A percentile compares a stretch with the other conserved stretches of the same genome.
Evolutionary conservation across 2,329 filamentous ascomycete genomes (phyloP).

Genomic region (Graphilbum ipis-grandicollis): DNA sequence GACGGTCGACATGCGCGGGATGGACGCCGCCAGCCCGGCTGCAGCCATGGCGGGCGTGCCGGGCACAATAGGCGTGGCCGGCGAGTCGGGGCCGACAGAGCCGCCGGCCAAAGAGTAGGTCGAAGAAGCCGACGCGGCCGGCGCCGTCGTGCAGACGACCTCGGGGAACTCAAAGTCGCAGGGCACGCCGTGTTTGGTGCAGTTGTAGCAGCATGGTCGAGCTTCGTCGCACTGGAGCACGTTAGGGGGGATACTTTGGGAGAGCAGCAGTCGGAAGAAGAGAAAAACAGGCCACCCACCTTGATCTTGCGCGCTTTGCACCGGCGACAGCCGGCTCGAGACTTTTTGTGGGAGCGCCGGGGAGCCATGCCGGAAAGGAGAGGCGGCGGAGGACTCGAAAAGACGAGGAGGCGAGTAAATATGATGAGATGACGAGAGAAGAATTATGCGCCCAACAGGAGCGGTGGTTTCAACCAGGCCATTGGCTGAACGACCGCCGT

Average conservation of each 20-base stretch:
- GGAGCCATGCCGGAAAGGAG: conserved; percentile 39
- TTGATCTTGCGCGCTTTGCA: conserved; percentile 57
- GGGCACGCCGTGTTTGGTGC: conserved; percentile 45
- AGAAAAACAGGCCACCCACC: too few relatives aligned
- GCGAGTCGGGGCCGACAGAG: background rate
- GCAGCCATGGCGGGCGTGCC: conserved; percentile 10
- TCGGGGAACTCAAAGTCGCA: conserved; percentile 46
- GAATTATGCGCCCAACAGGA: background rate
- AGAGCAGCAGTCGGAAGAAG: background rate
- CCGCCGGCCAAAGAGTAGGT: too few relatives aligned
- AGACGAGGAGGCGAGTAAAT: too few relatives aligned
- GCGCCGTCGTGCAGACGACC: conserved; percentile 24
- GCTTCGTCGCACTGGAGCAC: conserved; percentile 43
- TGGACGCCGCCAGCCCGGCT: background rate
- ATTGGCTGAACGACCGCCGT: conserved; percentile 3
- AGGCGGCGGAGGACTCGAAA: background rate
- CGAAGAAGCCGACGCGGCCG: conserved; percentile 12
- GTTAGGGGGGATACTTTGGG: background rate
- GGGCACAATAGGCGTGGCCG: conserved; percentile 9
- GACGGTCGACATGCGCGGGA: conserved; percentile 9
- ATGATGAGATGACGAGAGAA: too few relatives aligned
- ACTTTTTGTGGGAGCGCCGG: conserved; percentile 52
- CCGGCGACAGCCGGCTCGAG: conserved; percentile 44
- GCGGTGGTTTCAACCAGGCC: conserved; percentile 5
- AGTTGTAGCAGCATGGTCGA: conserved; percentile 48